phyloP scores from a whole-genome alignment of 2,329 filamentous ascomycete genomes.

The Hymenoscyphus fructigenus region DNA sequence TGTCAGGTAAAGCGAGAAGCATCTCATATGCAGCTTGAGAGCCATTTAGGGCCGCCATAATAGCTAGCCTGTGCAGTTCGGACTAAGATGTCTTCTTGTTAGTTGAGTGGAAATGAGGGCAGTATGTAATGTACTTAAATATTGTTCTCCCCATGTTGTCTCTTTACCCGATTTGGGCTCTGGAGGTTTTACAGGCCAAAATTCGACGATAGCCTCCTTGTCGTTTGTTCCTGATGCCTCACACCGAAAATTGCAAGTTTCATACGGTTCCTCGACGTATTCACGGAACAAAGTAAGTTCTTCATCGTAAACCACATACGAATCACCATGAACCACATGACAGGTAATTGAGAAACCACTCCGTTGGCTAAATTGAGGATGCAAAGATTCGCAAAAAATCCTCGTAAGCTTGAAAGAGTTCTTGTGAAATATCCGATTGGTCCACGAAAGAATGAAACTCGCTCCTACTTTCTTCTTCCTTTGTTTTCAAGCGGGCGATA shows the following conservation, averaged over 20 bases:
- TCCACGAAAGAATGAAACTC: too few relatives aligned
- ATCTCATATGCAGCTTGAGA: slow-evolving; percentile 8
- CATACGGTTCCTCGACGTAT: too few relatives aligned
- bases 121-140: not conserved
- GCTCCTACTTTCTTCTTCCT: too few relatives aligned
- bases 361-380: slow-evolving; percentile 12
- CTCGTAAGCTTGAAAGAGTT: too few relatives aligned
- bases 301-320: slow-evolving; percentile 1
- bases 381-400: slow-evolving; percentile 12
- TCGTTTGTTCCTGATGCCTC: not conserved
- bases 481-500: too few relatives aligned
- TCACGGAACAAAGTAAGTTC: too few relatives aligned
- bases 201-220: not conserved
- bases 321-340: not conserved
- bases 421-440: too few relatives aligned
- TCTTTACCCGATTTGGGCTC: not conserved
- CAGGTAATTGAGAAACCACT: slow-evolving; percentile 12
- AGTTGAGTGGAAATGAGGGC: not conserved
- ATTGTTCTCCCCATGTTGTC: not conserved
- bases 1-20: slow-evolving; percentile 1
- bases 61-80: slow-evolving; percentile 4
- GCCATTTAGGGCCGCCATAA: not conserved
- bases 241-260: not conserved
- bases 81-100: not conserved
- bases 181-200: not conserved